phyloP scores from a whole-genome alignment of 2,329 filamentous ascomycete species.

The Ilyonectria robusta region DNA sequence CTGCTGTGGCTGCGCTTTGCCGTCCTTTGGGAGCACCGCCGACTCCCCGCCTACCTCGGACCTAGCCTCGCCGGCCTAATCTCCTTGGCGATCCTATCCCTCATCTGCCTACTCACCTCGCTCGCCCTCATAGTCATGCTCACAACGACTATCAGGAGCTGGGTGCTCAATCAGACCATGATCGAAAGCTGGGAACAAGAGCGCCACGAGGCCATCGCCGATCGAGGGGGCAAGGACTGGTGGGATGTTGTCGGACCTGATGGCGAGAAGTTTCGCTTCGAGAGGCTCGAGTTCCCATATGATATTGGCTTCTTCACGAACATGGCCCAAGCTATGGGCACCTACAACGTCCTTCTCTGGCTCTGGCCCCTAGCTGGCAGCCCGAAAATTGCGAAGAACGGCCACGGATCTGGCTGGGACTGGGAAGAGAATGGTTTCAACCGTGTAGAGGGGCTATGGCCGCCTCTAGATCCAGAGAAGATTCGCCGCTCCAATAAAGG shows the following conservation, averaged over 20 bases:
- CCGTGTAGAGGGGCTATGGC: conserved; percentile 72
- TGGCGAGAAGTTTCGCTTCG: conserved; percentile 63
- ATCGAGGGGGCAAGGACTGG: conserved; percentile 62
- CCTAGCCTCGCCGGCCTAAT: conserved; percentile 72
- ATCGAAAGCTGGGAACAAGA: conserved; percentile 86
- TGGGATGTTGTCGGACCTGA: conserved; percentile 57
- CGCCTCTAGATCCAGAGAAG: conserved; percentile 75
- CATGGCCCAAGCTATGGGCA: conserved; percentile 82
- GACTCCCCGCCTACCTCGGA: conserved; percentile 81
- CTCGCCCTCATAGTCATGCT: conserved; percentile 77
- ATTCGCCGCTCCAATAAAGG: conserved; percentile 58
- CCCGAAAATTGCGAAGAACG: conserved; percentile 58
- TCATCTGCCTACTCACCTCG: conserved; percentile 71
- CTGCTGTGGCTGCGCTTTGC: conserved; percentile 73
- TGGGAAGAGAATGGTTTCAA: conserved; percentile 87
- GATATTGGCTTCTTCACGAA: conserved; percentile 84
- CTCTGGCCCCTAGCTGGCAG: conserved; percentile 75
- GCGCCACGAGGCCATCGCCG: conserved; percentile 71
- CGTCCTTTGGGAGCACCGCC: conserved; percentile 74
- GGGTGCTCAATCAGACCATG: conserved; percentile 80
- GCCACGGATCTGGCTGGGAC: conserved; percentile 65
- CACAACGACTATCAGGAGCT: conserved; percentile 71
- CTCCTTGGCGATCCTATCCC: conserved; percentile 71
- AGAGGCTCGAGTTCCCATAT: conserved; percentile 84
- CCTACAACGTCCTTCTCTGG: conserved; percentile 76